Conservation (phyloP, 345 rosid genomes). For the Gossypium arboreum region DNA sequence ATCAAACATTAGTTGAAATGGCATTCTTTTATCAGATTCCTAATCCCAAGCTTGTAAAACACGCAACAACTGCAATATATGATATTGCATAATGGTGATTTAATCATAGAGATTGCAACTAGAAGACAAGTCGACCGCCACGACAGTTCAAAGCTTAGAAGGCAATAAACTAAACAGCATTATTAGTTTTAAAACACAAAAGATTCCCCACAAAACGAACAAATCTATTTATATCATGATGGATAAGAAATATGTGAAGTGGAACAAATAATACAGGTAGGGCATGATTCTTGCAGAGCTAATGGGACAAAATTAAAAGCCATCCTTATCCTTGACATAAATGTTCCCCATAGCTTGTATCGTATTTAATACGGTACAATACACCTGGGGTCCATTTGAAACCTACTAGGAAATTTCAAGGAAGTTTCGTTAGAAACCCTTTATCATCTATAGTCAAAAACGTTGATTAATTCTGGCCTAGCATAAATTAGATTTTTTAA, state of each 20-base stretch:
- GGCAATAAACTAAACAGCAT: neutral
- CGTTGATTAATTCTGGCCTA: neutral
- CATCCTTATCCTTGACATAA: neutral
- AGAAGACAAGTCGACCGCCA: neutral
- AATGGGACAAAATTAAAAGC: slow-evolving; percentile 3
- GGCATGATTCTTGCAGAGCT: neutral
- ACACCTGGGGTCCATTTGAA: neutral
- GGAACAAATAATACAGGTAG: neutral
- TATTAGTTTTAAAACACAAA: neutral
- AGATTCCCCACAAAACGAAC: neutral
- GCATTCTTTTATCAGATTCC: neutral
- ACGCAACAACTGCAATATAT: neutral
- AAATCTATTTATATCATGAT: neutral
- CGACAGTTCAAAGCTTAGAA: neutral
- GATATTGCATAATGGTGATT: neutral
- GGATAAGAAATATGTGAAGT: neutral
- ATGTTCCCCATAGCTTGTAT: neutral
- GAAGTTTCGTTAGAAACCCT: slow-evolving; percentile 32
- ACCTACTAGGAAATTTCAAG: slow-evolving; percentile 24
- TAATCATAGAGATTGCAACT: neutral
- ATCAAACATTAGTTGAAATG: neutral
- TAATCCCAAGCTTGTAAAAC: neutral
- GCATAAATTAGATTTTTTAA: neutral
- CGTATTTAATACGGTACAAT: neutral
- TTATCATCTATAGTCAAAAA: neutral